Evolutionary conservation across 2,329 filamentous ascomycete species (phyloP).

Genomic region (Aspergillus tubingensis): DNA sequence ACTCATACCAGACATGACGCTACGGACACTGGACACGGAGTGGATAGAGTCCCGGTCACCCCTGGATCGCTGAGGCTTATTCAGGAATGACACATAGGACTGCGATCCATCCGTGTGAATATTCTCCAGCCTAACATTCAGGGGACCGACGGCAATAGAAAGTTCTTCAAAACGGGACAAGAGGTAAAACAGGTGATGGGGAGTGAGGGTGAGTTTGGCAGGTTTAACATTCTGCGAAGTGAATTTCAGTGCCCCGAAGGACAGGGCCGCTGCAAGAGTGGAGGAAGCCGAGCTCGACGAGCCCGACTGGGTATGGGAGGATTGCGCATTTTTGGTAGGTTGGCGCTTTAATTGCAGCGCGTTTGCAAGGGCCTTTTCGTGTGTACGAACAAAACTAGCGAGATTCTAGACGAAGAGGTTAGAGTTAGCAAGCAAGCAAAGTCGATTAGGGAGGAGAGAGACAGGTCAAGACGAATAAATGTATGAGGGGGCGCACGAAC

Average conservation of each 20-base stretch:
- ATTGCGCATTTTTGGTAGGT: constrained; percentile 67
- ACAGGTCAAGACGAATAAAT: too few relatives aligned
- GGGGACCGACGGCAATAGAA: constrained; percentile 84
- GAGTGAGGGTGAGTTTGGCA: constrained; percentile 86
- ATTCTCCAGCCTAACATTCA: constrained; percentile 95
- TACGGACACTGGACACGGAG: constrained; percentile 93
- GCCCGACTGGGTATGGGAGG: constrained; percentile 50
- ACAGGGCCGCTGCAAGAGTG: constrained; percentile 78
- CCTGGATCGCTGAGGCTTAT: constrained; percentile 77
- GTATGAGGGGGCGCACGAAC: constrained; percentile 29
- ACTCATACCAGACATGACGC: constrained; percentile 96
- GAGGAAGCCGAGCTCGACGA: constrained; percentile 70
- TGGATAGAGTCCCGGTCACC: constrained; percentile 89
- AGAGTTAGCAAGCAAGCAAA: constrained; percentile 10
- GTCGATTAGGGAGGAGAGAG: background rate
- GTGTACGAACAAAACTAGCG: constrained; percentile 91
- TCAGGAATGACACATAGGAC: constrained; percentile 92
- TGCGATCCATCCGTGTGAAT: constrained; percentile 84
- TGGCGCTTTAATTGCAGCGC: constrained; percentile 81
- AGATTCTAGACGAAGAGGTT: constrained; percentile 66
- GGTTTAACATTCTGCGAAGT: constrained; percentile 83
- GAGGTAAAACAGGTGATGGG: constrained; percentile 95
- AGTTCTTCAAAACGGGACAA: constrained; percentile 94
- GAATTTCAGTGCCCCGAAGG: constrained; percentile 81
- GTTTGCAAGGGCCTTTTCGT: constrained; percentile 96